Evolutionary conservation across 163 green algal genomes (phyloP), one percentile per base, ranked within the genome.

Genomic region (Volvox carteri): DNA sequence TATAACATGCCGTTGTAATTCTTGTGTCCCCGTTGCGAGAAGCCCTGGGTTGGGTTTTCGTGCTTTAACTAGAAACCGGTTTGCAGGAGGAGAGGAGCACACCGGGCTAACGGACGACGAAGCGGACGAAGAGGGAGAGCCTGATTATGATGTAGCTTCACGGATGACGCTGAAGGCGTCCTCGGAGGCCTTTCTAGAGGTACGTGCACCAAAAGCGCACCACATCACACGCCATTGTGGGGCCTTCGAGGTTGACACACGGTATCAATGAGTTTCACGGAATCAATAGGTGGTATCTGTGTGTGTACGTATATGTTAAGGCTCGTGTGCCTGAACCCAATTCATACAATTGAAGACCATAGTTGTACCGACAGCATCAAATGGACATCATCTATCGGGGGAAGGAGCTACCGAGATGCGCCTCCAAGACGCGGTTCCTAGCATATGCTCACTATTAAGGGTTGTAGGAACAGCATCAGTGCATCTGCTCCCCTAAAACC

Each of bases 111-210:
- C 46, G 3, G 46, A 77, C 33, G 80, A 79, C 25, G 46, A 78
- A 21, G 60, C 42, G n/a, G 79, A 87, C 46, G 80, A 87, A 1
- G 80, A 87, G 33, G 80, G 65, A 12, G 80, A 87, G 50, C 80
- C 80, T 16, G 80, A 87, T 28, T 87, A 87, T 23, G 80, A 87
- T 28, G 80, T 87, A 33, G 80, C 80, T n/a, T 70, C 46, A 6
- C 44, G 80, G 16, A 70, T 87, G 65, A 87, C 80, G 1, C 46
- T 87, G 4, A 87, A 87, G n/a, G 65, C 80, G 3, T 73, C 65
- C 0, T 87, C 80, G 7, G 80, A 87, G 65, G 80, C 80, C 2
- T 87, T 87, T 39, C 8, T 87, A 19, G 80, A 87, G 41, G 80
- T 87, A 42, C 8, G 77, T 21, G 60, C n/a, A n/a, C n/a, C n/a